Evolutionary conservation across 768 basidiomycete species (phyloP), one percentile per base, ranked within the genome.

Genomic region (Pluteus cervinus): DNA sequence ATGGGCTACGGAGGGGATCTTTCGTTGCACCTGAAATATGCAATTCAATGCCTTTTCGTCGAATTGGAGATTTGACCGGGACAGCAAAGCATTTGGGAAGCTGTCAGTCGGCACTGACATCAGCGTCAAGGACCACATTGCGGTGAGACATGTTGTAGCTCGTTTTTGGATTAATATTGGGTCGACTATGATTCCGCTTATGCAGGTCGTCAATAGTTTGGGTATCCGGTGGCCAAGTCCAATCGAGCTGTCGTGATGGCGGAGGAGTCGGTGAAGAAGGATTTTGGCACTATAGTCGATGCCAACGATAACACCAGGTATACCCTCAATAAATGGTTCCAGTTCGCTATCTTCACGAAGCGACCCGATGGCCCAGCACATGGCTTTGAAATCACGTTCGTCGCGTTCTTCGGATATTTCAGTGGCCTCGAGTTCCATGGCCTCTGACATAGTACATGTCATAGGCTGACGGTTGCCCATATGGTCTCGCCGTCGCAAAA

Each of bases 51-150:
- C 61, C 28, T 57, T 49, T 39, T 65, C 62, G 37, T 59, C 60
- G 34, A 67, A 67, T 10, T 50, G 44, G 16, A 61, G 49, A 1
- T 46, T 51, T 24, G 42, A 36, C 5, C 50, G 46, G 8, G 47
- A 52, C 9, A 40, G 30, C 18, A 38, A 43, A 26, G 46, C 24
- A 28, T 37, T 33, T 30, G 29, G 37, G 37, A 36, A 37, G 18
- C 33, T 24, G 40, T 41, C 36, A 29, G 48, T 50, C 1, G 61
- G 61, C 11, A 63, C 53, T 10, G 59, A 50, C 52, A 68, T 60
- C 63, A 68, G 65, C n/a, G 55, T 59, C 29, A 68, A 45, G 1
- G 66, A 64, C 64, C 64, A 65, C 9, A 66, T 66, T 4, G 66
- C 61, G 16, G 57, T 57, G 9, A 65, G 45, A 43, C 61, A 65